Base-by-base conservation (phyloP, 306 rosid species). In the Arachis hypogaea region DNA sequence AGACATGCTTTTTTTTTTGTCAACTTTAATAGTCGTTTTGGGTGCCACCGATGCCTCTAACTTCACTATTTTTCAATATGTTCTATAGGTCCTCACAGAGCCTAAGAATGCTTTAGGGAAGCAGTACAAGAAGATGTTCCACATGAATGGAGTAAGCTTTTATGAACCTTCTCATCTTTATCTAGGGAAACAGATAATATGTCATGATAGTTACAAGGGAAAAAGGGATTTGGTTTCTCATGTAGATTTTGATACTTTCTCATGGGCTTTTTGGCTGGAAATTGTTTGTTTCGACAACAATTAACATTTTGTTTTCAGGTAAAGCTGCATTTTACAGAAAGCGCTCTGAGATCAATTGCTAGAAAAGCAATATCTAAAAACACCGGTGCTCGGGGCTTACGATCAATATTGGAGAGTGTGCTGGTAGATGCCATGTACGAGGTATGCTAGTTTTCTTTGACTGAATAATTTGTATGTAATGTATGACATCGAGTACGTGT, bases 381-480 rank as follows among this genome's bases (percentile, higher is more conserved):
- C 86, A 95, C 99, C 0, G 97, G 99, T 44, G 99, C 96, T 58
- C 90, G 98, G 46, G 99, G 99, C 47, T 72, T 95, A 76, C 87
- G 97, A 29, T 80, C 98, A 59, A 76, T 92, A 78, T 78, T 95
- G 56, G 99, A 95, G 82, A 83, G 74, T 80, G 80, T 95, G 54
- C 82, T 95, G 88, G 91, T 90, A 88, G 99, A 95, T 74, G 82
- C 99, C 44, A 95, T 95, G 98, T 95, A 85, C 74, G 99, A 95
- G 96, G 99, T 95, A 75, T 76, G 82, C 3, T 43, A 36, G 14
- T 60, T 85, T 71, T 69, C 47, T 66, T 18, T 47, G n/a, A 71
- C 56, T 42, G 43, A 55, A 67, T 43, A 1, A 58, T 66, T 71
- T 59, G 57, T n/a, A 66, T 30, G 7, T 65, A n/a, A 40, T n/a